Percentiles rank a stretch among this genome's conserved stretches.
phyloP scores from a whole-genome alignment of 1,284 basidiomycete genomes.

The Tremellales sp. region DNA sequence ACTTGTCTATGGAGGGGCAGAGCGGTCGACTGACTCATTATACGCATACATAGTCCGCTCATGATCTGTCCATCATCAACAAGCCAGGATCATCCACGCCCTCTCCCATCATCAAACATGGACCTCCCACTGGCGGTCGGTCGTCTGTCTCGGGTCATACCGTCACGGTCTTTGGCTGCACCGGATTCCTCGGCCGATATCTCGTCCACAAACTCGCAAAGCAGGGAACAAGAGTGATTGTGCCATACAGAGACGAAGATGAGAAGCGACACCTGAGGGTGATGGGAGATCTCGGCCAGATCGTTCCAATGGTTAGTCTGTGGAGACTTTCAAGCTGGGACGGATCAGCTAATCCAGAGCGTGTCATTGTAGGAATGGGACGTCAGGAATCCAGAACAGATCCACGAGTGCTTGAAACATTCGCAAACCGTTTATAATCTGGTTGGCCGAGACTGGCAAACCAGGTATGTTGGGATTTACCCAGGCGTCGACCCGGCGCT shows the following conservation, averaged over 20 bases:
- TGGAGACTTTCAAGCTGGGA: background rate
- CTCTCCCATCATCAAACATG: constrained; percentile 67
- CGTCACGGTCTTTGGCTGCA: constrained; percentile 95
- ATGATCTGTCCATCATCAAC: constrained; percentile 43
- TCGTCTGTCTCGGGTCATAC: constrained; percentile 83
- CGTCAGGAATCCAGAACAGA: constrained; percentile 78
- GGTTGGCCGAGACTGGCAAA: constrained; percentile 84
- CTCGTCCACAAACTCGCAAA: constrained; percentile 91
- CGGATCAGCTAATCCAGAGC: background rate
- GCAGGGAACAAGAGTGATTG: constrained; percentile 87
- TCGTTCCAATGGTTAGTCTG: constrained; percentile 78
- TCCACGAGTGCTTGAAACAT: constrained; percentile 88
- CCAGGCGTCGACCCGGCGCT: background rate
- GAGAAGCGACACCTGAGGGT: constrained; percentile 86
- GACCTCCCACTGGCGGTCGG: constrained; percentile 68
- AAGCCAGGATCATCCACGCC: constrained; percentile 23
- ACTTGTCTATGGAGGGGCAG: no score
- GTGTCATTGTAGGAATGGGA: constrained; percentile 77
- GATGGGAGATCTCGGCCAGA: constrained; percentile 94
- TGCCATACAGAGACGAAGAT: constrained; percentile 95
- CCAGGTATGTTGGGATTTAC: constrained; percentile 58
- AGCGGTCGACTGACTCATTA: constrained; percentile 1
- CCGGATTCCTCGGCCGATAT: constrained; percentile 92
- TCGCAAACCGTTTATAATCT: constrained; percentile 98
- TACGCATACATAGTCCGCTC: constrained; percentile 29